phyloP scores from a whole-genome alignment of 2,329 filamentous ascomycete species.

The Colletotrichum zoysiae region DNA sequence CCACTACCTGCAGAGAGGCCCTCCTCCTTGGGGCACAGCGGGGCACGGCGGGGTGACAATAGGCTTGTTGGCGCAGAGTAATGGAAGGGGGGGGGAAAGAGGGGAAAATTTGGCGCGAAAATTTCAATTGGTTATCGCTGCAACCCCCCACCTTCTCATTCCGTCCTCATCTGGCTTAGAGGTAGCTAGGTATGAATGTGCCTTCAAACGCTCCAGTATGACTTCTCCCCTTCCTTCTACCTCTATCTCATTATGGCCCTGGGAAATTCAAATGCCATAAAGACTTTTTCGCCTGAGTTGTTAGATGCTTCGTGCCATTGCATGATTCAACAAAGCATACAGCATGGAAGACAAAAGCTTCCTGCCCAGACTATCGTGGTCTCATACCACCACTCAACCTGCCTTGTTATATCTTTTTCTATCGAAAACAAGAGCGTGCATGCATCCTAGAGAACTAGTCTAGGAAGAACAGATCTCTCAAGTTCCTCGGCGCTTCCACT shows the following conservation, averaged over 20 bases:
- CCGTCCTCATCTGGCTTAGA: no score
- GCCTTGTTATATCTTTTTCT: neutral
- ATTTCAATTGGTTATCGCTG: no score
- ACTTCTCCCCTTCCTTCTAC: neutral
- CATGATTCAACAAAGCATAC: neutral
- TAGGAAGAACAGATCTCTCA: slow-evolving; percentile 27
- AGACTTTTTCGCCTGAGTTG: neutral
- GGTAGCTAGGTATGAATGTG: neutral
- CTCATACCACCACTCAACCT: neutral
- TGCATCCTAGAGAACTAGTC: slow-evolving; percentile 17
- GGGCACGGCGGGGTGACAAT: no score
- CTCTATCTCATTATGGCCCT: neutral
- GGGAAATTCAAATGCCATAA: neutral
- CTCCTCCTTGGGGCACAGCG: no score
- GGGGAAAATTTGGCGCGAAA: no score
- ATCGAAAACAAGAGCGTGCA: neutral
- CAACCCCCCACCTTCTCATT: no score
- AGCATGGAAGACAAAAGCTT: neutral
- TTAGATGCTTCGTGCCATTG: neutral
- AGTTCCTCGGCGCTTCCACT: slow-evolving; percentile 42
- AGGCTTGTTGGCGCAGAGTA: no score
- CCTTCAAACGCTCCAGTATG: neutral
- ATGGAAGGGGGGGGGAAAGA: no score
- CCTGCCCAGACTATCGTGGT: neutral
- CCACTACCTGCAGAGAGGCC: no score